These are phyloP conservation scores for Trametes gibbosa DNA, from an alignment of 768 basidiomycete genomes.

Conservation along the genomic window DNA sequence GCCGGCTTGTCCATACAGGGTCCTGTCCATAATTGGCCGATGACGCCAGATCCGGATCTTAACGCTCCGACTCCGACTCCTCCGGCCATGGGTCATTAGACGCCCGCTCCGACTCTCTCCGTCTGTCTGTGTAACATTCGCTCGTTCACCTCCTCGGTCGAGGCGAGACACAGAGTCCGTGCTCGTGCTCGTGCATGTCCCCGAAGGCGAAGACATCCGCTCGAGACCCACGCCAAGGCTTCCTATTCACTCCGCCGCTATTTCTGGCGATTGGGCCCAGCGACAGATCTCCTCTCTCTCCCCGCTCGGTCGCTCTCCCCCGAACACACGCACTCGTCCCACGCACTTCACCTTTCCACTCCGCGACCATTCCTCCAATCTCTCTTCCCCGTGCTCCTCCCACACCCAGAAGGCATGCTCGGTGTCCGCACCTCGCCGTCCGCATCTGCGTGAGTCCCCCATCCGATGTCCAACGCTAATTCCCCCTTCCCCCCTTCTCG, in stretches of 20 bases:
- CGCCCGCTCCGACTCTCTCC: slow-evolving; percentile 8
- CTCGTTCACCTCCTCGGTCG: not conserved
- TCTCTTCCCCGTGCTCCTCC: no score
- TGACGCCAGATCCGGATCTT: slow-evolving; percentile 22
- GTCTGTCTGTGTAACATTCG: not conserved
- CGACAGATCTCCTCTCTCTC: not conserved
- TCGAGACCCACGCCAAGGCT: not conserved
- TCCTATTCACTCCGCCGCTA: not conserved
- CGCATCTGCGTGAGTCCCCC: no score
- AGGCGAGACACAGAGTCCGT: no score
- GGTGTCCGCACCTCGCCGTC: no score
- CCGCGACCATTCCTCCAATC: no score
- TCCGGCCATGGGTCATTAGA: not conserved
- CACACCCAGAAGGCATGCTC: no score
- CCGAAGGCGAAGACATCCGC: not conserved
- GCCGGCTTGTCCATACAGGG: slow-evolving; percentile 23
- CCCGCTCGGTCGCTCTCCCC: not conserved
- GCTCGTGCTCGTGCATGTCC: not conserved
- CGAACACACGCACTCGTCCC: not conserved
- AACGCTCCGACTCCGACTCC: slow-evolving; percentile 5
- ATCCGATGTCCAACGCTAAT: no score
- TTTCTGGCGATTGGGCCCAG: not conserved
- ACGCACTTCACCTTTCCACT: no score
- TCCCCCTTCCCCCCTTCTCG: no score
- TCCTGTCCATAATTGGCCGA: slow-evolving; percentile 7